Percentiles rank a stretch among this genome's conserved stretches.
Conservation (phyloP, 1,284 basidiomycete species). For the Wolfiporia cocos region DNA sequence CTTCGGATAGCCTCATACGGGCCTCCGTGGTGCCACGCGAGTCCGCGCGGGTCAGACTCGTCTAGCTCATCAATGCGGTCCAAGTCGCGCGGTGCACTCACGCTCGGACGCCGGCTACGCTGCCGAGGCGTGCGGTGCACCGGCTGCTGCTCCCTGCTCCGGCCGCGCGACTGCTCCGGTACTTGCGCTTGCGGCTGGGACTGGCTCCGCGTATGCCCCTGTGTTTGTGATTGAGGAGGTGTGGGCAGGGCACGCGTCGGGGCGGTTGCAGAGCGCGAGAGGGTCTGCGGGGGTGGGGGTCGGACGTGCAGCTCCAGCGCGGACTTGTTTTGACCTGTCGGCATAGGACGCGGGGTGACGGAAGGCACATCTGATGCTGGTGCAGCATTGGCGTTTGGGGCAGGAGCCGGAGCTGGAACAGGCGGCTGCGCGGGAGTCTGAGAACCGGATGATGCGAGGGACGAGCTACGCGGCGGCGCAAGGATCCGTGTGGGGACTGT, state of each 20-base stretch:
- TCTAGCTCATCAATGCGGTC: constrained; percentile 73
- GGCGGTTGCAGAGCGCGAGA: constrained; percentile 17
- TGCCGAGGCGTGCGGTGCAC: constrained; percentile 14
- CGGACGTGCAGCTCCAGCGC: constrained; percentile 18
- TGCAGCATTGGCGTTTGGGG: not conserved
- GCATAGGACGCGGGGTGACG: constrained; percentile 12
- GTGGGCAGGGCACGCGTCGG: constrained; percentile 3
- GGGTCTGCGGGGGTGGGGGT: constrained; percentile 14
- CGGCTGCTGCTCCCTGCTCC: constrained; percentile 7
- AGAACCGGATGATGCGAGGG: no score
- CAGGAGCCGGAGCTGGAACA: not conserved
- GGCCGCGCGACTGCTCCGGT: constrained; percentile 4
- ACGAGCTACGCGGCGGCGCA: constrained; percentile 4
- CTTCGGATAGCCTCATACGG: constrained; percentile 54
- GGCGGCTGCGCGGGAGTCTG: constrained; percentile 2
- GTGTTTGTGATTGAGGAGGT: not conserved
- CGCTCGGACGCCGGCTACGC: constrained; percentile 20
- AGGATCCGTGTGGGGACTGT: not conserved
- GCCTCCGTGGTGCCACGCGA: constrained; percentile 55
- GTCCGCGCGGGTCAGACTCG: constrained; percentile 60
- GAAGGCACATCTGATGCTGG: not conserved
- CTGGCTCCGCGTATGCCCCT: constrained; percentile 1
- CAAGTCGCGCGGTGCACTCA: constrained; percentile 34
- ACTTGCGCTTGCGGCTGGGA: constrained; percentile 1
- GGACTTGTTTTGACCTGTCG: constrained; percentile 16